Evolutionary conservation across 2,329 filamentous ascomycete genomes (phyloP), one percentile per base, ranked within the genome.

Genomic region (Ascochyta pisi): DNA sequence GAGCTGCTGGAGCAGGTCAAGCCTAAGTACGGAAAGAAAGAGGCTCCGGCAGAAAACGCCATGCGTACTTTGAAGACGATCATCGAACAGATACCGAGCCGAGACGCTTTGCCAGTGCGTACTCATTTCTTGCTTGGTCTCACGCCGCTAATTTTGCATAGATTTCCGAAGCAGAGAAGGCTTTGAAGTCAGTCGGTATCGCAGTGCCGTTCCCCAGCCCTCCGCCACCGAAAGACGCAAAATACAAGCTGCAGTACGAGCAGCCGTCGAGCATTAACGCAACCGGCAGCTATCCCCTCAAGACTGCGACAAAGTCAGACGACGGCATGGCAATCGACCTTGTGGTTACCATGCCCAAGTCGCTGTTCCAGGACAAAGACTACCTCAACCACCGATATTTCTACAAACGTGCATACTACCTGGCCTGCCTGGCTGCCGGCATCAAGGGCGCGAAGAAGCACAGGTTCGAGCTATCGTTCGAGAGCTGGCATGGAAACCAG

Each of bases 371-470:
- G 70, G 91, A 96, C 40, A 98, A 98, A 77, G 95, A 99, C 76
- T 97, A 94, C 73, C 83, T 93, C 45, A 92, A 96, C 74, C 84
- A 95, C 80, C 86, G 95, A 58, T 98, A 96, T 78, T 96, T 97
- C 71, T 93, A 97, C 78, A 96, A 96, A 69, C 83, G 93, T 61
- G 90, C 95, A 12, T 98, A 94, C 76, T 98, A 96, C 71, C 79
- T 98, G 46, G 91, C 93, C 31, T 91, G 90, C 62, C 80, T 98
- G 52, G 87, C 92, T 13, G 86, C 86, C 27, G 86, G 84, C 4
- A 79, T 98, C 48, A 86, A 86, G 61, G 80, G 83, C 34, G 77
- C 83, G 3, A 76, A 87, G 41, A 79, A 78, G 4, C 74, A 83
- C 15, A 77, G 79, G 0, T 82, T 89, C 63, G 79, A 84, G 13